Base-by-base conservation (phyloP, 179 eudicot genomes). In the Spergularia azorica region DNA sequence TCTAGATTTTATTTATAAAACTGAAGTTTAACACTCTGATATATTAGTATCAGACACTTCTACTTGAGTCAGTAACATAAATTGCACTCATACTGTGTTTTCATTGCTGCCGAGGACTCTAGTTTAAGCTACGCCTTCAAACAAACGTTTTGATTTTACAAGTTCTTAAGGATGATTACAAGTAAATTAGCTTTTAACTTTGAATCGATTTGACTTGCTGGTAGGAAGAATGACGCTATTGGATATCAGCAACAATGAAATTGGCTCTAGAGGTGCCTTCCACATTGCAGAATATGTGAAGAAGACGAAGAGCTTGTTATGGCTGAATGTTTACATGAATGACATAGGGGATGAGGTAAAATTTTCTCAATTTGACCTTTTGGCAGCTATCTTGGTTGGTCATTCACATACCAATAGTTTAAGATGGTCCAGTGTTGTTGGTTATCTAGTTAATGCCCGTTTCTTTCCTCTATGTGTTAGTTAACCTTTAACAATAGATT, bases 281-380 rank as follows among this genome's bases (percentile, higher is more conserved):
- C 88, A 90, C 81, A 87, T 93, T 74, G 99, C 97, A 72, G 97
- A 93, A 66, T 91, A 86, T 78, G 70, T 93, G 71, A 90, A 86
- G 85, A 86, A 80, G 81, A 88, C 89, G 74, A 91, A 93, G 86
- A 89, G 89, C 86, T 84, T 95, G 80, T 68, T 84, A 60, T 89
- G 88, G 89, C 79, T 95, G 81, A 93, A 82, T 74, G 85, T 95
- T 67, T 93, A 90, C 84, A 88, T 87, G 94, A 95, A 95, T 74
- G 97, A 95, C 87, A 93, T 95, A 73, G 88, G 89, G 81, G 97
- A 95, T 83, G 99, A 93, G 99, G 98, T 93, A 90, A 6, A 51
- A 8, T 15, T 13, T 74, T 61, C 32, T 46, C 15, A 32, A 48
- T 74, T 51, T 64, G 21, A 52, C 36, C 67, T 43, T 21, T 32